phyloP scores from a whole-genome alignment of 1,284 basidiomycete species.

The Tetrapyrgos nigripes region DNA sequence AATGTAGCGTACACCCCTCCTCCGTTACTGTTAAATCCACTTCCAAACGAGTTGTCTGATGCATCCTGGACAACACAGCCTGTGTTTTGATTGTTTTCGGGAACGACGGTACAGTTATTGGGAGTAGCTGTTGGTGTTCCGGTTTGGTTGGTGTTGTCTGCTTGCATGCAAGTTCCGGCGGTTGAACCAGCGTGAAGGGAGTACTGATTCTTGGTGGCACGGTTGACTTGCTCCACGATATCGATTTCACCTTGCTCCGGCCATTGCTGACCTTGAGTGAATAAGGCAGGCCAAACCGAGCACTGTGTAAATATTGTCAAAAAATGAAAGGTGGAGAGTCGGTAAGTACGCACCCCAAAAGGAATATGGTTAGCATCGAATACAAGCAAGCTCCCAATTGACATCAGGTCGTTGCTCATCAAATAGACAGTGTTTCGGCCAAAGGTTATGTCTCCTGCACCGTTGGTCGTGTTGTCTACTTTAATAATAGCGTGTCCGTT shows the following conservation, averaged over 20 bases:
- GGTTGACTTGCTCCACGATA: conserved; percentile 17
- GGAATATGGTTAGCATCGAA: conserved; percentile 16
- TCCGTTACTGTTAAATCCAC: conserved; percentile 18
- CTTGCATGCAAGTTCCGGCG: conserved; percentile 16
- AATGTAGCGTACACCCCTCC: conserved; percentile 39
- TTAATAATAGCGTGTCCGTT: conserved; percentile 11
- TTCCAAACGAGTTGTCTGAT: conserved; percentile 10
- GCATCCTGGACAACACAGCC: conserved; percentile 14
- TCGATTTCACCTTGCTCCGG: conserved; percentile 16
- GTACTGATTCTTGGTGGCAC: conserved; percentile 13
- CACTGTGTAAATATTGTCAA: conserved; percentile 9
- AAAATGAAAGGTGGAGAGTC: background rate
- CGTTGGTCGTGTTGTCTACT: conserved; percentile 17
- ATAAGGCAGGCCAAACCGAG: conserved; percentile 17
- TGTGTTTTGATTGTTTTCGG: conserved; percentile 5
- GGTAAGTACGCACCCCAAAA: conserved; percentile 16
- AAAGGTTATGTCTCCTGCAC: conserved; percentile 10
- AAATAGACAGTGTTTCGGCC: conserved; percentile 16
- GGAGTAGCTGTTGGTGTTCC: conserved; percentile 14
- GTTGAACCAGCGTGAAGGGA: conserved; percentile 15
- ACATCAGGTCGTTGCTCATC: conserved; percentile 7
- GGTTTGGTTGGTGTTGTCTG: conserved; percentile 20
- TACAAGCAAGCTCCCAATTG: conserved; percentile 13
- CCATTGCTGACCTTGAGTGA: conserved; percentile 16
- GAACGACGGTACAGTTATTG: conserved; percentile 21